Evolutionary conservation across 2,329 filamentous ascomycete genomes (phyloP).

Genomic region (Microthyrium microscopicum): DNA sequence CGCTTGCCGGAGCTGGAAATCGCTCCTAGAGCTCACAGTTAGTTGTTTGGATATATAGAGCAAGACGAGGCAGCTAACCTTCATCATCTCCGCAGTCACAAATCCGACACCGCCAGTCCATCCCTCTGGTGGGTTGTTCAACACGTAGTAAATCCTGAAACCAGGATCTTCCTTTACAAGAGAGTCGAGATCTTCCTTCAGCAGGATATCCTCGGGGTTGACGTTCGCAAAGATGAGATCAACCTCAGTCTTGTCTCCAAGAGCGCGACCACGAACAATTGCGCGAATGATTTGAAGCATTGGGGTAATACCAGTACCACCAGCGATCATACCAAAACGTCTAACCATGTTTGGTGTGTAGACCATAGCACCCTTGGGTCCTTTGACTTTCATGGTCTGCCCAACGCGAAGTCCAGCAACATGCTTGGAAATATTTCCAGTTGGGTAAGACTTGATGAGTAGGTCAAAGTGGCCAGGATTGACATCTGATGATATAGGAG

Average conservation of each 20-base stretch:
- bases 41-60: conserved; percentile 7
- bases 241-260: conserved; percentile 73
- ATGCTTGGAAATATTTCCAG: conserved; percentile 92
- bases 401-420: conserved; percentile 71
- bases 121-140: conserved; percentile 84
- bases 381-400: conserved; percentile 66
- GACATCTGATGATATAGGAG: conserved; percentile 24
- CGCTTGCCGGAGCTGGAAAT: conserved; percentile 64
- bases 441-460: conserved; percentile 93
- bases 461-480: conserved; percentile 80
- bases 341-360: conserved; percentile 95
- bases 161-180: conserved; percentile 60
- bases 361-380: conserved; percentile 94
- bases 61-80: conserved; percentile 34
- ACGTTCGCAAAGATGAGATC: conserved; percentile 97
- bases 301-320: conserved; percentile 92
- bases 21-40: conserved; percentile 39
- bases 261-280: conserved; percentile 58
- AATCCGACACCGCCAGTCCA: conserved; percentile 92
- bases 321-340: conserved; percentile 94
- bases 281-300: conserved; percentile 95
- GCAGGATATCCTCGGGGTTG: conserved; percentile 75
- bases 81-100: conserved; percentile 90
- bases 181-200: conserved; percentile 79
- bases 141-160: conserved; percentile 83